phyloP scores from a whole-genome alignment of 169 alveolate genomes.

The Perkinsus olseni region DNA sequence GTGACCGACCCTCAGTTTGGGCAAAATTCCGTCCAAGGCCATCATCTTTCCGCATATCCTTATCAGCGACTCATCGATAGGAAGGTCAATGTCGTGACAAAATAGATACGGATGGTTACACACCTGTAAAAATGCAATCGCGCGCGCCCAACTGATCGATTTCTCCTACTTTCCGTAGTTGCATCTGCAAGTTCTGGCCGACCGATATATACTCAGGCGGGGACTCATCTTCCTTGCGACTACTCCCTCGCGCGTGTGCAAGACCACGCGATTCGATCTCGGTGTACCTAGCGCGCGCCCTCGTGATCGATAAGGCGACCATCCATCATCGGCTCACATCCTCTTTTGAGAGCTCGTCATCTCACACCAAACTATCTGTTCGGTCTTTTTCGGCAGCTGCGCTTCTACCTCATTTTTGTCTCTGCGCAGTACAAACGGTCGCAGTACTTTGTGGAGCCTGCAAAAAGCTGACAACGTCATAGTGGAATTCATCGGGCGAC shows the following conservation, averaged over 20 bases:
- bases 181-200: constrained; percentile 74
- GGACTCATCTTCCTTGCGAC: too few relatives aligned
- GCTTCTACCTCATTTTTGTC: constrained; percentile 80
- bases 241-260: constrained; percentile 31
- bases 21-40: constrained; percentile 74
- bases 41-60: constrained; percentile 82
- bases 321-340: neutral
- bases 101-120: constrained; percentile 85
- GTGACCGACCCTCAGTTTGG: constrained; percentile 57
- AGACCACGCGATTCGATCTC: constrained; percentile 42
- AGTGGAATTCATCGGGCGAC: too few relatives aligned
- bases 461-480: constrained; percentile 59
- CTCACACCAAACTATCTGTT: constrained; percentile 67
- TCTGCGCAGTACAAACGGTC: constrained; percentile 82
- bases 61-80: constrained; percentile 65
- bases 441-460: constrained; percentile 77
- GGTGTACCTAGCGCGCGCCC: constrained; percentile 56
- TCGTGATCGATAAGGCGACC: constrained; percentile 45
- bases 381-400: constrained; percentile 83
- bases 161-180: constrained; percentile 55
- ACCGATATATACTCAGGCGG: neutral
- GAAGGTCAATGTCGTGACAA: constrained; percentile 61
- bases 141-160: neutral
- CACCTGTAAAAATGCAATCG: constrained; percentile 15
- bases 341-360: constrained; percentile 59